Conservation (phyloP, 768 basidiomycete genomes). For the Tricholoma matsutake region DNA sequence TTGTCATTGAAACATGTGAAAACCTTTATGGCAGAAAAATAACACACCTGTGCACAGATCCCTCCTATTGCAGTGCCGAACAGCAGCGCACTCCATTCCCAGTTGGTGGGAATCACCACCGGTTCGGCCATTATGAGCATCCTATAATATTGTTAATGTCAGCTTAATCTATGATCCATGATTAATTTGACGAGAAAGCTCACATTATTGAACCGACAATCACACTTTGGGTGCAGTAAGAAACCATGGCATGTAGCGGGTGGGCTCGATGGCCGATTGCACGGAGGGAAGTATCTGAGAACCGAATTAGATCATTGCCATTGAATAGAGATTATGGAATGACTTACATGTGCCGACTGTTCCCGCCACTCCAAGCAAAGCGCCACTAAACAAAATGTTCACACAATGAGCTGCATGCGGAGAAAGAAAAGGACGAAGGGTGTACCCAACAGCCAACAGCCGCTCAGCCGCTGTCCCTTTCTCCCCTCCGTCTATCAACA, state of each 20-base stretch:
- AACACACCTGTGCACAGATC: not conserved
- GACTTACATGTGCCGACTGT: constrained; percentile 65
- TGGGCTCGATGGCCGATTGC: constrained; percentile 76
- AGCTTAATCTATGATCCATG: not conserved
- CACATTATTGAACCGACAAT: constrained; percentile 24
- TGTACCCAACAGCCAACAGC: constrained; percentile 28
- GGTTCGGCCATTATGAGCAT: not conserved
- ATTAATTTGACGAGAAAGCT: not conserved
- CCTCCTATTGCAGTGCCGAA: not conserved
- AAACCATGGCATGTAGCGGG: constrained; percentile 66
- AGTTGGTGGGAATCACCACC: not conserved
- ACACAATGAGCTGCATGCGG: not conserved
- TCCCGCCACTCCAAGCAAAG: constrained; percentile 54
- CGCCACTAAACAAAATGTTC: constrained; percentile 5
- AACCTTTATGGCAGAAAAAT: not conserved
- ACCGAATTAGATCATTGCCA: not conserved
- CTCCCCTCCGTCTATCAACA: constrained; percentile 19
- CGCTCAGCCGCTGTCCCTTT: constrained; percentile 37
- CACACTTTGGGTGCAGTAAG: constrained; percentile 50
- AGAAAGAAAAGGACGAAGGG: not conserved
- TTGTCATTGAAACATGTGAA: not conserved
- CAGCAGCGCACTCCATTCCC: not conserved
- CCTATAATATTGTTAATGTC: not conserved
- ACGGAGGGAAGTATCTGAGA: constrained; percentile 42
- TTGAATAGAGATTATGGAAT: not conserved